Evolutionary conservation across 345 rosid genomes (phyloP).

Genomic region (Theobroma cacao): DNA sequence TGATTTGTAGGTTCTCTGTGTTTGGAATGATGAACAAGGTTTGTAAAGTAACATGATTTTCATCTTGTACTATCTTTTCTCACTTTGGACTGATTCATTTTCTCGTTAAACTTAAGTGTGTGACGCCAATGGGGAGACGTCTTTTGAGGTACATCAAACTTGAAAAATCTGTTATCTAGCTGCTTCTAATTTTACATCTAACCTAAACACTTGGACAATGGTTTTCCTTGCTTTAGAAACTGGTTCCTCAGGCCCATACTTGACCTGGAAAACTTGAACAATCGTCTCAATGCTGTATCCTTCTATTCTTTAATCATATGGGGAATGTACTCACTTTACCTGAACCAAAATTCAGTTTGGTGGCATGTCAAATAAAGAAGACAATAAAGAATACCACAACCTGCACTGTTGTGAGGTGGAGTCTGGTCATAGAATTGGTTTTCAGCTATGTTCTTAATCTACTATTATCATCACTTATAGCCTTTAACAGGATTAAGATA

Average conservation of each 20-base stretch:
- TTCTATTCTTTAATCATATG: constrained; percentile 19
- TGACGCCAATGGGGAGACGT: constrained; percentile 88
- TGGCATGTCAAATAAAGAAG: background rate
- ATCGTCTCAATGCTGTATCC: constrained; percentile 96
- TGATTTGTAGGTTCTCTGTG: constrained; percentile 79
- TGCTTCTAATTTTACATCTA: constrained; percentile 6
- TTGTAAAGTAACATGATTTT: constrained; percentile 27
- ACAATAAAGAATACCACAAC: background rate
- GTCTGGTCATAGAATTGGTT: background rate
- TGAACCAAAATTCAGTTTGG: constrained; percentile 12
- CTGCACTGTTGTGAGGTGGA: background rate
- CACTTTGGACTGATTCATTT: constrained; percentile 31
- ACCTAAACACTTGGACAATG: constrained; percentile 18
- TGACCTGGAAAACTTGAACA: constrained; percentile 66
- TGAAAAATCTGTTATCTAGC: constrained; percentile 7
- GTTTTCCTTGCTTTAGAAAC: constrained; percentile 51
- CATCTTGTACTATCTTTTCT: constrained; percentile 22
- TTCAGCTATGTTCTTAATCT: background rate
- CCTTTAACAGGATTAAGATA: constrained; percentile 62
- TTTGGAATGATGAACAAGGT: constrained; percentile 99
- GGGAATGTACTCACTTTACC: constrained; percentile 16
- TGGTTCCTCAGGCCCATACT: constrained; percentile 97
- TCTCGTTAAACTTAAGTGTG: constrained; percentile 58
- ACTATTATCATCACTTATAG: background rate
- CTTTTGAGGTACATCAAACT: constrained; percentile 63